Evolutionary conservation across 2,329 filamentous ascomycete genomes (phyloP), one percentile per base, ranked within the genome.

Genomic region (Nothomitra cinnamomea): DNA sequence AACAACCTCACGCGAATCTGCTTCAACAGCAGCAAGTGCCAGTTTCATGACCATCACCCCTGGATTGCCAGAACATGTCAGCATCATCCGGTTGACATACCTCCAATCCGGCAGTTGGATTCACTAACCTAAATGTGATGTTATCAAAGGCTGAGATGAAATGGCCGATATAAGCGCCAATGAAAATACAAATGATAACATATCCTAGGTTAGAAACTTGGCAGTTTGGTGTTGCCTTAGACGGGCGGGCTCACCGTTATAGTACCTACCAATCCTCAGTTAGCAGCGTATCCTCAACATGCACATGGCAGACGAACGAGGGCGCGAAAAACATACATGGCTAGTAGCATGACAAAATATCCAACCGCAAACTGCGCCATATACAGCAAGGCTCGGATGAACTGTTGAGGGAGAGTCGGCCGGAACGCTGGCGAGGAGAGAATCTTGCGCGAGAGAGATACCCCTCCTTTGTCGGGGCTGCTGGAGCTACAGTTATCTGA

Each of bases 151-250:
- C 40, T 42, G 40, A 90, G 56, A 85, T 62, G 58, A 88, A 86
- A 12, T 76, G 73, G 15, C 86, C 87, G 3, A 89, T 54, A 58
- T 79, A 87, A 0, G 83, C 79, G 1, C 87, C 87, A 54, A 90
- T 76, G 57, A 90, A 78, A 64, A 92, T 87, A 59, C 80, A 86
- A 56, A 90, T 82, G 64, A 92, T 85, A 57, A 92, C 75, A 66
- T 87, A 92, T 8, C 81, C 78, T 59, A 40, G 24, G 22, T 36
- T 6, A 43, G 4, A 52, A 10, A 22, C 35, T 15, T 43, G 7
- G 13, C 28, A 45, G 22, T 13, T 13, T 49, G 21, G 17, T 50
- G 19, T 35, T n/a, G n/a, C 2, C 12, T 17, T n/a, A n/a, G 50
- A 52, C 13, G 50, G 21, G 17, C 3, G 32, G 17, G 28, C 21